These are phyloP conservation scores for Chaetomiaceae sp. DNA, from an alignment of 2,329 filamentous ascomycete genomes.

Conservation along the genomic window DNA sequence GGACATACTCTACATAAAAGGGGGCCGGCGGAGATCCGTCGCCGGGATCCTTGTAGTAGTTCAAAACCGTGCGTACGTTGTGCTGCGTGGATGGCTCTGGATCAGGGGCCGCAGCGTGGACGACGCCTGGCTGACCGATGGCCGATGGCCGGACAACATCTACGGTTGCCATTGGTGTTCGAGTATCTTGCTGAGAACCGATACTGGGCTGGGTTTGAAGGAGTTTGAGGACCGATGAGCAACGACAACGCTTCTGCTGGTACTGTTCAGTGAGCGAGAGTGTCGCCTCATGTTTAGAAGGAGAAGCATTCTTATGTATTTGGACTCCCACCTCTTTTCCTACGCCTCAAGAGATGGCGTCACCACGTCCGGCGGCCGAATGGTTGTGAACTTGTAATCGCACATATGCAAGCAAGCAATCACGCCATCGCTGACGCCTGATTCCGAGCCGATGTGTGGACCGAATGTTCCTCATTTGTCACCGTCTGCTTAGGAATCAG, in stretches of 20 bases:
- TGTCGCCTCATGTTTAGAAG: no score
- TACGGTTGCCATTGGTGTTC: constrained; percentile 18
- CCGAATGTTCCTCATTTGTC: background rate
- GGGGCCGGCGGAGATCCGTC: constrained; percentile 27
- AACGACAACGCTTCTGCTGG: no score
- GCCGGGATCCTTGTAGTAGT: constrained; percentile 28
- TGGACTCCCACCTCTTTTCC: background rate
- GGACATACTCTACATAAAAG: constrained; percentile 20
- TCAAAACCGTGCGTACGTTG: constrained; percentile 27
- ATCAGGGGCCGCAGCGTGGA: background rate
- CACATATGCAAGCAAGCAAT: background rate
- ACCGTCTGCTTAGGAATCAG: constrained; percentile 7
- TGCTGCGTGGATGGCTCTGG: constrained; percentile 2
- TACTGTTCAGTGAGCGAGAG: no score
- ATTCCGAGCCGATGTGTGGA: background rate
- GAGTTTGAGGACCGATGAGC: no score
- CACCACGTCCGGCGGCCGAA: background rate
- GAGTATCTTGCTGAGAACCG: no score
- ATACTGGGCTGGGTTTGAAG: no score
- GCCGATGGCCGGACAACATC: constrained; percentile 1
- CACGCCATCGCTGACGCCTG: constrained; percentile 11
- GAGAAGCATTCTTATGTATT: background rate
- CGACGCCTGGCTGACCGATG: background rate
- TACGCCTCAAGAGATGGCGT: background rate
- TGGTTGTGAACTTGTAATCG: background rate